These are phyloP conservation scores for Arxiozyma bovina DNA, from an alignment of 1,139 yeast genomes.

Conservation along the genomic window DNA sequence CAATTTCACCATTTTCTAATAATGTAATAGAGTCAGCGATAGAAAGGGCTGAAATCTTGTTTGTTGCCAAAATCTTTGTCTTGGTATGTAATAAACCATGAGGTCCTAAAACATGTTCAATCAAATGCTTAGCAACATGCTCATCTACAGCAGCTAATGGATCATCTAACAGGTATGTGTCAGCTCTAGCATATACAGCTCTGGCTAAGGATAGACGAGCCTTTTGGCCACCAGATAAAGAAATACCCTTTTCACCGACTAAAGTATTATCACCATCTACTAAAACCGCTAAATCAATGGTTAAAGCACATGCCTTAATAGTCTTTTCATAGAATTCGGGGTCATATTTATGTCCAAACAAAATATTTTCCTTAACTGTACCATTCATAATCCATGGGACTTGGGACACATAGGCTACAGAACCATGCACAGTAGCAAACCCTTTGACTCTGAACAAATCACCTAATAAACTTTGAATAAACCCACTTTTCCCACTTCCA, in stretches of 20 bases:
- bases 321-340: constrained; percentile 71
- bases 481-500: constrained; percentile 86
- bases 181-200: constrained; percentile 93
- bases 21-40: constrained; percentile 68
- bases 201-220: constrained; percentile 89
- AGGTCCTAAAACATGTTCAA: constrained; percentile 71
- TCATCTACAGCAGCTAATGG: constrained; percentile 94
- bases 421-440: constrained; percentile 62
- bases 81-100: constrained; percentile 68
- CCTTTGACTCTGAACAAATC: constrained; percentile 78
- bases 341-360: constrained; percentile 83
- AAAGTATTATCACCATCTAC: constrained; percentile 86
- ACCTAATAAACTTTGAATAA: constrained; percentile 77
- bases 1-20: constrained; percentile 66
- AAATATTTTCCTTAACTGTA: constrained; percentile 76
- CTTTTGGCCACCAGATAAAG: constrained; percentile 94
- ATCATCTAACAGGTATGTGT: constrained; percentile 81
- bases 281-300: constrained; percentile 66
- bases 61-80: constrained; percentile 79
- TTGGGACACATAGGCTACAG: constrained; percentile 86
- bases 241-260: constrained; percentile 96
- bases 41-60: constrained; percentile 74
- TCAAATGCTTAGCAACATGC: constrained; percentile 82
- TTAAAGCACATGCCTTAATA: constrained; percentile 79
- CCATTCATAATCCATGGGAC: constrained; percentile 97